A percentile compares a stretch with the other conserved stretches of the same genome.
Evolutionary conservation across 2,329 filamentous ascomycete species (phyloP).

Genomic region (Aspergillus tamarii): DNA sequence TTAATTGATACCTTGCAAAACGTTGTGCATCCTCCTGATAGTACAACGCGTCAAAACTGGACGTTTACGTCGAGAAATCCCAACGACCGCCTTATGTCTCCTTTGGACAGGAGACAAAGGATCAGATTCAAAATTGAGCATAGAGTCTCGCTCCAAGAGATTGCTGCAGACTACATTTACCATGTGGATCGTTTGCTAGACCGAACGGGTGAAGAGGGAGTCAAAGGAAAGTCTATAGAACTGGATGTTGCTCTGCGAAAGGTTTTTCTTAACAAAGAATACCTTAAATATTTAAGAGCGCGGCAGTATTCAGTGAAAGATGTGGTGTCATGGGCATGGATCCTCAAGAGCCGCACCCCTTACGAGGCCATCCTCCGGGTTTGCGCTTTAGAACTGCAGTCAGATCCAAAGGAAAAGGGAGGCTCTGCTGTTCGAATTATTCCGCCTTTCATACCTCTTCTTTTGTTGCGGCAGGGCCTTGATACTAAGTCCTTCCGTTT

Average conservation of each 20-base stretch:
- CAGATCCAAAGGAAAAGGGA: conserved; percentile 17
- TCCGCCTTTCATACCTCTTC: conserved; percentile 52
- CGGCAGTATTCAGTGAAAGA: conserved; percentile 42
- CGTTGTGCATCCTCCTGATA: conserved; percentile 19
- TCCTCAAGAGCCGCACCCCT: conserved; percentile 42
- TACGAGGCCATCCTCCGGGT: conserved; percentile 44
- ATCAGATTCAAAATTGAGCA: conserved; percentile 15
- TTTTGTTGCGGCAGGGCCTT: conserved; percentile 49
- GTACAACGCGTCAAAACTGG: conserved; percentile 12
- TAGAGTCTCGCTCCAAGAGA: conserved; percentile 35
- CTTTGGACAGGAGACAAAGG: conserved; percentile 15
- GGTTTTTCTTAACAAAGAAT: conserved; percentile 35
- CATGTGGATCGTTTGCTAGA: conserved; percentile 36
- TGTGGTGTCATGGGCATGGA: conserved; percentile 52
- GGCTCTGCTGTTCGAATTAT: conserved; percentile 23
- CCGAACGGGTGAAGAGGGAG: conserved; percentile 2
- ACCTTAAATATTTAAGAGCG: conserved; percentile 32
- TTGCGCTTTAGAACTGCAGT: conserved; percentile 30
- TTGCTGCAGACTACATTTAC: conserved; percentile 44
- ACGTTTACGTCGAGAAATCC: neutral
- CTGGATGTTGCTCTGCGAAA: conserved; percentile 33
- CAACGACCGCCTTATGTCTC: conserved; percentile 13
- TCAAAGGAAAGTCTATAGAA: conserved; percentile 7
- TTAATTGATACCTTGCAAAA: conserved; percentile 34
- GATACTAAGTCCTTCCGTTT: conserved; percentile 46